Conservation (phyloP, 1,139 yeast species). For the Candida anutae region DNA sequence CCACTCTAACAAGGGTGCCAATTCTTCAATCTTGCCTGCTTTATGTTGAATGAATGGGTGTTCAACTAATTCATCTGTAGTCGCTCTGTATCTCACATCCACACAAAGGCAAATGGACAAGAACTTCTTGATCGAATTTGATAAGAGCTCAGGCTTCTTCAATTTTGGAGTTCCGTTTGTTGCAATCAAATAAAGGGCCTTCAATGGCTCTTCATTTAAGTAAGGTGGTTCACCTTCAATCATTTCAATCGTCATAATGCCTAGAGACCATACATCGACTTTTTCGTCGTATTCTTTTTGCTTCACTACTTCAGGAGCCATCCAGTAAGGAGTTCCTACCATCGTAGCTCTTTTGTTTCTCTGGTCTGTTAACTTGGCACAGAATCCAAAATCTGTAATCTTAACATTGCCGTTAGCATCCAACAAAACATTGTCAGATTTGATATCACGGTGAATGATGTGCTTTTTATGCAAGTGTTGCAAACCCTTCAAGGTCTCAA, state of each 20-base stretch:
- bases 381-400: conserved; percentile 95
- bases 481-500: conserved; percentile 85
- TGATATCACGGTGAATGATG: conserved; percentile 93
- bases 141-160: conserved; percentile 75
- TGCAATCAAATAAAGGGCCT: conserved; percentile 84
- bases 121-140: conserved; percentile 76
- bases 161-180: conserved; percentile 96
- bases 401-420: conserved; percentile 86
- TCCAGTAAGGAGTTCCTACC: conserved; percentile 99
- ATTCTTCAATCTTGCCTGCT: conserved; percentile 61
- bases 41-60: conserved; percentile 69
- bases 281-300: conserved; percentile 95
- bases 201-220: conserved; percentile 89
- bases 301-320: conserved; percentile 98
- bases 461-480: conserved; percentile 87
- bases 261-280: conserved; percentile 96
- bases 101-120: conserved; percentile 90
- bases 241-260: conserved; percentile 98
- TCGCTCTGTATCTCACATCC: conserved; percentile 86
- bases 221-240: conserved; percentile 98
- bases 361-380: conserved; percentile 92
- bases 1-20: conserved; percentile 70
- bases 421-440: conserved; percentile 85
- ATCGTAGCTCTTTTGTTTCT: conserved; percentile 92
- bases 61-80: conserved; percentile 76